phyloP scores from a whole-genome alignment of 148 eudicot genomes.

The Vaccinium darrowii region DNA sequence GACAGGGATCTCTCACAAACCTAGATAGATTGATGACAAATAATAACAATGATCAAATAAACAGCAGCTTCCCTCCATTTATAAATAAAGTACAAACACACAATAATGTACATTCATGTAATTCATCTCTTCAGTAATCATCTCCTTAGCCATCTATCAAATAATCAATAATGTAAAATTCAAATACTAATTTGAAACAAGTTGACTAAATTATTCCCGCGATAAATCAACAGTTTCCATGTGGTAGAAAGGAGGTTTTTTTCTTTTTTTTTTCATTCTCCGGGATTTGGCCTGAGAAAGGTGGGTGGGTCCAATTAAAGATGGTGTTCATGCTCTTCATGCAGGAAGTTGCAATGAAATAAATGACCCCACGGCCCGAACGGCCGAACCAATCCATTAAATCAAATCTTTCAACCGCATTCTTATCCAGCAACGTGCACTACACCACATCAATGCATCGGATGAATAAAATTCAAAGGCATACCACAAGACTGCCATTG shows the following conservation, averaged over 20 bases:
- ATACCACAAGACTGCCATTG: slow-evolving; percentile 94
- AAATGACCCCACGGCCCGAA: neutral
- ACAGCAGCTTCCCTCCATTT: neutral
- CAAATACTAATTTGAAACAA: neutral
- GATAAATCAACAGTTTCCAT: neutral
- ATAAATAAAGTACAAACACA: neutral
- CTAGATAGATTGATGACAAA: slow-evolving; percentile 34
- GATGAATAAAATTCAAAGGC: neutral
- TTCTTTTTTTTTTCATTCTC: neutral
- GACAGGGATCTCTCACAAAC: slow-evolving; percentile 96
- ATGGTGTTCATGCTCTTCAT: neutral
- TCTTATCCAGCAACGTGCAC: neutral
- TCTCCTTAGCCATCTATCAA: neutral
- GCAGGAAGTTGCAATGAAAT: neutral
- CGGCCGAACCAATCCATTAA: neutral
- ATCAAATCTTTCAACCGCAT: neutral
- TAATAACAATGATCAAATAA: slow-evolving; percentile 3
- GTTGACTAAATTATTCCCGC: neutral
- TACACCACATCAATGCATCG: neutral
- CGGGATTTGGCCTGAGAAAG: neutral
- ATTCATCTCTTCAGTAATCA: neutral
- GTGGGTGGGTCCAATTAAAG: neutral
- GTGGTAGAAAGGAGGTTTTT: neutral
- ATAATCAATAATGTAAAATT: neutral
- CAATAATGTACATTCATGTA: neutral